A percentile compares a stretch with the other conserved stretches of the same genome.
phyloP scores from a whole-genome alignment of 768 basidiomycete genomes.

The Obba rivulosa region DNA sequence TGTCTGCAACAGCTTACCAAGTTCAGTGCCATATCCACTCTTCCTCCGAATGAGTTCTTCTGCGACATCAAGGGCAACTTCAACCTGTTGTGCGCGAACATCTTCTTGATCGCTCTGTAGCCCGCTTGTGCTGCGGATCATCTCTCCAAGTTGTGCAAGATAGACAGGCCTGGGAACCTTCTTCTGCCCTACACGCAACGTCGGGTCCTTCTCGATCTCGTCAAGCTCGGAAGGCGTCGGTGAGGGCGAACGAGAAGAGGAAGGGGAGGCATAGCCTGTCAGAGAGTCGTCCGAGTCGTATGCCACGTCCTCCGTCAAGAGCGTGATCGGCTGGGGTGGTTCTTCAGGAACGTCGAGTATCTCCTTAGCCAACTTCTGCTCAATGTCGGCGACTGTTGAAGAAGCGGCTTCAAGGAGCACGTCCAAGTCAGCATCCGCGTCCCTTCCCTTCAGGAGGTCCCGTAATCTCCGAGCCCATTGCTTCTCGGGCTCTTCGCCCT shows the following conservation, averaged over 20 bases:
- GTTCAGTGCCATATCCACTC: conserved; percentile 77
- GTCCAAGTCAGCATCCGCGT: conserved; percentile 39
- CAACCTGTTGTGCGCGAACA: conserved; percentile 68
- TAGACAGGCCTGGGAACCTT: conserved; percentile 85
- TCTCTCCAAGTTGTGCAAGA: conserved; percentile 73
- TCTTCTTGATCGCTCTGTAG: conserved; percentile 47
- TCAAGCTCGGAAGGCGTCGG: conserved; percentile 78
- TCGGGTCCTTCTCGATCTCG: conserved; percentile 83
- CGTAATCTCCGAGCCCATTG: conserved; percentile 63
- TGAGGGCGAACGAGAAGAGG: conserved; percentile 67
- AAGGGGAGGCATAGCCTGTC: conserved; percentile 68
- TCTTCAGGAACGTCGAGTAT: conserved; percentile 2
- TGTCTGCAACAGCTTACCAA: conserved; percentile 47
- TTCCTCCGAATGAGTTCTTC: conserved; percentile 85
- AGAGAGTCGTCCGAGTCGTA: conserved; percentile 82
- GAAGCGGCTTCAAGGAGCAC: no score
- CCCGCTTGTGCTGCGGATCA: conserved; percentile 61
- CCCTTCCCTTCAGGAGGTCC: conserved; percentile 41
- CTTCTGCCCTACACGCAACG: conserved; percentile 62
- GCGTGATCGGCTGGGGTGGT: conserved; percentile 10
- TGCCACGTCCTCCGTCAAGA: conserved; percentile 23
- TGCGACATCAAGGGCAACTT: conserved; percentile 74
- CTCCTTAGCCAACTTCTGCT: conserved; percentile 6
- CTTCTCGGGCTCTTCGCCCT: conserved; percentile 62
- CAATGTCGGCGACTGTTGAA: not conserved